Conservation (phyloP, 441 rosid genomes). For the Corymbia calophylla region DNA sequence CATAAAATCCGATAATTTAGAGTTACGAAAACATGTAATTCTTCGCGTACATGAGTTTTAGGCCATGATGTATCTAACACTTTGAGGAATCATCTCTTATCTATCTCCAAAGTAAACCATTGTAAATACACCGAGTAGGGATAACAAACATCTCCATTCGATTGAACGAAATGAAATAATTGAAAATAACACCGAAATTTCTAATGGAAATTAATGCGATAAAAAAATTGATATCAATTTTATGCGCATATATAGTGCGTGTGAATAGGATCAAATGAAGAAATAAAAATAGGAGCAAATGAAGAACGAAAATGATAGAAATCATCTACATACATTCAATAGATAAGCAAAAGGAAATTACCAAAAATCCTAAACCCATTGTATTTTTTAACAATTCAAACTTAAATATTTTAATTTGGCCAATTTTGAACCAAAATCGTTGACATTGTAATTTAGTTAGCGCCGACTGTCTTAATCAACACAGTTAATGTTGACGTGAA, state of each 20-base stretch:
- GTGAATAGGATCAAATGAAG: not conserved
- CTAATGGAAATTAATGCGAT: too few relatives aligned
- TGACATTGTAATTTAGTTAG: too few relatives aligned
- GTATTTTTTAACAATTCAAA: too few relatives aligned
- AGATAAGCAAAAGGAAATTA: not conserved
- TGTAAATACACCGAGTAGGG: fast-evolving
- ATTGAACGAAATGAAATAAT: not conserved
- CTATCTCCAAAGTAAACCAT: not conserved
- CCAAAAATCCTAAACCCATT: not conserved
- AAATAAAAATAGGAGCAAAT: not conserved
- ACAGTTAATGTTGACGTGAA: fast-evolving
- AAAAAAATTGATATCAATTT: too few relatives aligned
- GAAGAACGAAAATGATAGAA: not conserved
- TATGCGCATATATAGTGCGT: not conserved
- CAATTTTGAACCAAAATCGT: too few relatives aligned
- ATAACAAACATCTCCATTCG: not conserved
- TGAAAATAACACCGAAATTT: too few relatives aligned
- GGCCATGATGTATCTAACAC: fast-evolving
- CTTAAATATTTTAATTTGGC: too few relatives aligned
- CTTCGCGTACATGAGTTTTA: fast-evolving
- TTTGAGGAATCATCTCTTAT: fast-evolving
- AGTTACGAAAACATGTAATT: fast-evolving
- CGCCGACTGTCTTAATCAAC: too few relatives aligned
- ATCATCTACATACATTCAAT: not conserved
- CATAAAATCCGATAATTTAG: fast-evolving